phyloP scores from a whole-genome alignment of 768 basidiomycete genomes.

The Lactarius psammicola region DNA sequence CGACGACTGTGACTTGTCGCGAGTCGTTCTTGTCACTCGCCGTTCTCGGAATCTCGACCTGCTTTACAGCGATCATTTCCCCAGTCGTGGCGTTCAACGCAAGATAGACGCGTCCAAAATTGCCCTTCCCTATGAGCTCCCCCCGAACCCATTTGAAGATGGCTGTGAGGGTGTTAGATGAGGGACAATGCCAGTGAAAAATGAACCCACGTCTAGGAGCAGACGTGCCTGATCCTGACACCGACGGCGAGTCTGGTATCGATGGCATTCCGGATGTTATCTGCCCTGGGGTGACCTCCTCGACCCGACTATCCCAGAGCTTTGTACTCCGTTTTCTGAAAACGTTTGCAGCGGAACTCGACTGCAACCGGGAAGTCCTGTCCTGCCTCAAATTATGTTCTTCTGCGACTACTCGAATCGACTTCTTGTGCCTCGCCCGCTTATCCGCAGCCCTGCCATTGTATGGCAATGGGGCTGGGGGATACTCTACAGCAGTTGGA shows the following conservation, averaged over 20 bases:
- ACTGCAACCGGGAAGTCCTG: slow-evolving; percentile 60
- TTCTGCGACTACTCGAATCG: slow-evolving; percentile 87
- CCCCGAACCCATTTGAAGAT: slow-evolving; percentile 99
- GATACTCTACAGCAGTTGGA: slow-evolving; percentile 59
- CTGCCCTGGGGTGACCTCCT: slow-evolving; percentile 85
- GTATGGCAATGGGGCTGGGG: slow-evolving; percentile 37
- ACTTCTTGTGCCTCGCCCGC: slow-evolving; percentile 73
- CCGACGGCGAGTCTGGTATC: slow-evolving; percentile 57
- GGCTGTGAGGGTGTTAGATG: slow-evolving; percentile 41
- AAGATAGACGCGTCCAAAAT: slow-evolving; percentile 94
- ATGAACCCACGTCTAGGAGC: slow-evolving; percentile 61
- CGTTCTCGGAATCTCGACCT: slow-evolving; percentile 92
- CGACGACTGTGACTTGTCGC: slow-evolving; percentile 80
- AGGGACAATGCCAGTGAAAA: slow-evolving; percentile 10
- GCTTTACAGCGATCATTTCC: slow-evolving; percentile 99
- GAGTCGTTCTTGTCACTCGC: slow-evolving; percentile 88
- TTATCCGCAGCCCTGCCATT: slow-evolving; percentile 33
- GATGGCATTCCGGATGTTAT: slow-evolving; percentile 47
- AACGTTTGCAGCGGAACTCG: slow-evolving; percentile 47
- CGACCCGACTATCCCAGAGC: slow-evolving; percentile 90
- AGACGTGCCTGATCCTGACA: slow-evolving; percentile 36
- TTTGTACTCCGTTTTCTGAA: slow-evolving; percentile 86
- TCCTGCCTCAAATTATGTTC: slow-evolving; percentile 80
- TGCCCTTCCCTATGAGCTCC: slow-evolving; percentile 95
- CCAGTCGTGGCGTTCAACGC: slow-evolving; percentile 95